Evolutionary conservation across 2,329 filamentous ascomycete genomes (phyloP), one percentile per base, ranked within the genome.

Genomic region (Onygena corvina): DNA sequence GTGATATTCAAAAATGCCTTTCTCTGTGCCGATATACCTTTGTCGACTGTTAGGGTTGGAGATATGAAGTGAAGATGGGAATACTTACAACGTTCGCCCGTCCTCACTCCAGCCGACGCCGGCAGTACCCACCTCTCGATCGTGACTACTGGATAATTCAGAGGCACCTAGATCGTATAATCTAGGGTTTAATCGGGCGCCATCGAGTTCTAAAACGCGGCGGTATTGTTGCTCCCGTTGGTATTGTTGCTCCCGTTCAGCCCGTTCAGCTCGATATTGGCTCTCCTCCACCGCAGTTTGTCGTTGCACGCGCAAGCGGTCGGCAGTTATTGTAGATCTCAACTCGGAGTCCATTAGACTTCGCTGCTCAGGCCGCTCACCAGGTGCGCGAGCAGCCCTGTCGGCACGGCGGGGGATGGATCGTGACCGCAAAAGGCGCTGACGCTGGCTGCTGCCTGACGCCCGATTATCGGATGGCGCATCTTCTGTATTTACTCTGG

Each of bases 101-200:
- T 73, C 68, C 6, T 60, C 62, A 48, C 68, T 69, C 66, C 70
- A 73, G 6, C 70, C 70, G 46, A 73, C 60, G 16, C 71, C 71
- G 50, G 70, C 70, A 12, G 70, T 72, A 12, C 67, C 65, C 36
- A 63, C 52, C 16, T 66, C 66, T 27, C 62, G 60, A 31, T 67
- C 64, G 44, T 63, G 58, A 48, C 60, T 54, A 50, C 60, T 54
- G 4, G 58, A 58, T 47, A 60, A 52, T 45, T 58, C 60, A 50
- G 65, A 58, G 16, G 67, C 61, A 25, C 61, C 59, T 35, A 64
- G 57, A 40, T 67, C 62, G 33, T 67, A 56, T 30, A 65, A 58
- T 63, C 66, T 67, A 20, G 64, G 59, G 8, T 64, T 63, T 7
- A 64, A 64, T 20, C 66, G 64, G 29, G 57, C 57, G 51, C 67